These are phyloP conservation scores for Pseudonitzschia multistriata DNA, from an alignment of 108 stramenopile species.

Conservation along the genomic window DNA sequence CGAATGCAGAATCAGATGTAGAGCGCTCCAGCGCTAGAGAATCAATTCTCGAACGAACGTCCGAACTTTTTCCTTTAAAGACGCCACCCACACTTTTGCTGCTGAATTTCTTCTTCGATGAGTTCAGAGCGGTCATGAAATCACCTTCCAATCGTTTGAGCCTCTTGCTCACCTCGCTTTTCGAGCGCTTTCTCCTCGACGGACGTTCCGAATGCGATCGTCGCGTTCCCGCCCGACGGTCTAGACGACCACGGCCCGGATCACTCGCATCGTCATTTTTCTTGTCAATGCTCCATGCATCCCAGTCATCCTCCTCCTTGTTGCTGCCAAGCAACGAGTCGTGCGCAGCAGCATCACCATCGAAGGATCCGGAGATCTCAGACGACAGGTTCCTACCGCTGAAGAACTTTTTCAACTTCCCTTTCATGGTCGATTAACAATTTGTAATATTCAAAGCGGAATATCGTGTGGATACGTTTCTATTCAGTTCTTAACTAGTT, in stretches of 20 bases:
- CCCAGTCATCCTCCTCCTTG: neutral
- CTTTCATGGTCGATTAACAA: neutral
- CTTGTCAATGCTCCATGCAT: neutral
- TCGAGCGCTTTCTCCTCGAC: neutral
- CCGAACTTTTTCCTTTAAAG: constrained; percentile 7
- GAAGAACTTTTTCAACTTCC: constrained; percentile 12
- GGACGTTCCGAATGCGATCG: constrained; percentile 11
- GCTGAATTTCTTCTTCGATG: neutral
- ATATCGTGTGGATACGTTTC: no score
- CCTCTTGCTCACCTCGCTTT: constrained; percentile 7
- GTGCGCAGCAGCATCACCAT: neutral
- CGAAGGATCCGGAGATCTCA: constrained; percentile 10
- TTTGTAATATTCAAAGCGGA: no score
- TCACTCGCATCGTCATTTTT: neutral
- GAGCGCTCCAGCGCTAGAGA: constrained; percentile 12
- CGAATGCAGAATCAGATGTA: neutral
- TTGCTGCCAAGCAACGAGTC: neutral
- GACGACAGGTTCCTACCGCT: neutral
- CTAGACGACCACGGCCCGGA: neutral
- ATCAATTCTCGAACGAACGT: neutral
- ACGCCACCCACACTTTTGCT: constrained; percentile 8
- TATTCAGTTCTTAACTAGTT: neutral
- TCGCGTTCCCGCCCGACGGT: neutral
- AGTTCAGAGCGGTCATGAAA: neutral
- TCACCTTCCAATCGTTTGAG: neutral